Evolutionary conservation across 306 rosid genomes (phyloP), one percentile per base, ranked within the genome.

Genomic region (Cercis canadensis): DNA sequence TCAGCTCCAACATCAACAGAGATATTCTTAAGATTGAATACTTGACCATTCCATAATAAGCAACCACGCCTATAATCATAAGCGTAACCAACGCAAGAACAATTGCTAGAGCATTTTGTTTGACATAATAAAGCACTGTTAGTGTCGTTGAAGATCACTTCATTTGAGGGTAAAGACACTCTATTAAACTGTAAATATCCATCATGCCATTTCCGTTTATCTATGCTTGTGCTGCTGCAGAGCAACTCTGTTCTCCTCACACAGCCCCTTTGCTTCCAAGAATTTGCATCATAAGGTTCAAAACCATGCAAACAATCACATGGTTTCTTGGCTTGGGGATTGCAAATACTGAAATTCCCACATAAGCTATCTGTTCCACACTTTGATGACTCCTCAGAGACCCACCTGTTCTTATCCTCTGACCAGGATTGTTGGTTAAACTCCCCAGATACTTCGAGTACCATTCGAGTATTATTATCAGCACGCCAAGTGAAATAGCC

Each of bases 381-480:
- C 65, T 51, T 58, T 1, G 59, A 65, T 33, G 65, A 72, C 15
- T 32, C 29, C 2, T 11, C 0, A 41, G 69, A 18, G 51, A 65
- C n/a, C 74, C 74, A 78, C n/a, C 11, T 2, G 3, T 3, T 65
- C 4, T 1, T 1, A 7, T 72, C n/a, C 2, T 57, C 18, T 0
- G 65, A 78, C 78, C 70, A 72, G 8, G 52, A n/a, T n/a, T n/a
- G n/a, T n/a, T 18, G 17, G 13, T 51, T 51, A 34, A 72, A 74
- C 56, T 72, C 78, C 17, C 82, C 78, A n/a, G 78, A 50, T 9
- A 51, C 74, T 72, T 65, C 60, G 9, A 78, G 63, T 11, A 72
- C 70, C 52, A 78, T 0, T 1, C 37, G 47, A 72, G 53, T 40
- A 7, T 55, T 8, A 57, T 21, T 14, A 21, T 2, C 4, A 5